Evolutionary conservation across 2,329 filamentous ascomycete genomes (phyloP), one percentile per base, ranked within the genome.

Genomic region (Fusarium algeriense): DNA sequence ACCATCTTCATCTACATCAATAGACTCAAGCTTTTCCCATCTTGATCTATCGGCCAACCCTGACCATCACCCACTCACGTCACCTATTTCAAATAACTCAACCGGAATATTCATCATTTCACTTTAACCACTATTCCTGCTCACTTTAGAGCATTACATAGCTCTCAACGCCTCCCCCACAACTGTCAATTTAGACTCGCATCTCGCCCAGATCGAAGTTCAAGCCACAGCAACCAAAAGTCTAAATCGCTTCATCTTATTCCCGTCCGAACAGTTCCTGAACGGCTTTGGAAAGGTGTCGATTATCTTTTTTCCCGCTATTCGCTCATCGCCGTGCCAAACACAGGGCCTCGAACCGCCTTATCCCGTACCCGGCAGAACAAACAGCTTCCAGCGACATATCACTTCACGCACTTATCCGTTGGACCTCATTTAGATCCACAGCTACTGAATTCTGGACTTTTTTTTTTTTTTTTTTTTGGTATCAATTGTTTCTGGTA

Each of bases 81-180:
- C 59, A 64, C 41, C 30, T 37, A 48, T 63, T 50, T 52, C 44
- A 64, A 64, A 64, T 53, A 35, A 53, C 53, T 35, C 14, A 13
- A 15, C 14, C 34, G 13, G 34, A 35, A 35, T 46, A 32, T 48
- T 55, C 58, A 64, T 44, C 40, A 54, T 63, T 64, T 64, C 59
- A 64, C 63, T 71, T 71, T 68, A 44, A 71, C 67, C 69, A 71
- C 54, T 67, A 71, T 71, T 71, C 68, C 67, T 40, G 45, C 60
- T 63, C 38, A 50, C 46, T 53, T n/a, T 38, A 43, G 38, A 60
- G 54, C 30, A 52, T 49, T 34, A 30, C 32, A 46, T 48, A 61
- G 35, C 53, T 50, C 41, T 35, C 48, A 34, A 62, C 53, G 53
- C 67, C 56, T 67, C 67, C 67, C 62, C 68, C 68, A 63, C 67